Conservation (phyloP, 306 rosid genomes). For the Pyrus betulifolia region DNA sequence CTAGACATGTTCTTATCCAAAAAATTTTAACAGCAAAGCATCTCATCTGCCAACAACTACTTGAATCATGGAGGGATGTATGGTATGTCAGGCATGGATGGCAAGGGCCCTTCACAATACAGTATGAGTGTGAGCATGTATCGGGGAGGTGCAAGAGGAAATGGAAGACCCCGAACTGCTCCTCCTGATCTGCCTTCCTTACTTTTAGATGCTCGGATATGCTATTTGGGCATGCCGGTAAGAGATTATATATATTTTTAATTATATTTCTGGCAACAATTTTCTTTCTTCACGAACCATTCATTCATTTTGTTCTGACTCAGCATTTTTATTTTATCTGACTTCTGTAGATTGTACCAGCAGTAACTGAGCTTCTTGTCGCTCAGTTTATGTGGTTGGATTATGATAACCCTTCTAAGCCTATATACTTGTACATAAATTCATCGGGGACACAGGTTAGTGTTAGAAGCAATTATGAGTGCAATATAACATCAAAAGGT, state of each 20-base stretch:
- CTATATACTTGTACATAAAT: constrained; percentile 81
- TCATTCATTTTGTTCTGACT: background rate
- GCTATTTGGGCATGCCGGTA: constrained; percentile 95
- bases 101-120: constrained; percentile 40
- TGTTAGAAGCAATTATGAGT: constrained; percentile 12
- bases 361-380: constrained; percentile 87
- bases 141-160: constrained; percentile 72
- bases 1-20: constrained; percentile 3
- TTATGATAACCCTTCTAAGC: constrained; percentile 73
- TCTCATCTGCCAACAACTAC: constrained; percentile 71
- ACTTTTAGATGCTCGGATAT: constrained; percentile 79
- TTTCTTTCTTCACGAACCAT: background rate
- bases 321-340: constrained; percentile 14
- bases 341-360: constrained; percentile 77
- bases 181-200: constrained; percentile 97
- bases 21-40: constrained; percentile 51
- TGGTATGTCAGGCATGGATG: constrained; percentile 48
- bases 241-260: constrained; percentile 19
- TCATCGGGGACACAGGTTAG: constrained; percentile 87
- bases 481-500: background rate
- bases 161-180: constrained; percentile 64
- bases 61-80: constrained; percentile 73
- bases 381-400: constrained; percentile 95
- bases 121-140: constrained; percentile 90
- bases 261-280: constrained; percentile 1